Evolutionary conservation across 805 yeast genomes (phyloP).

Genomic region (Nakazawaea anatomiae): DNA sequence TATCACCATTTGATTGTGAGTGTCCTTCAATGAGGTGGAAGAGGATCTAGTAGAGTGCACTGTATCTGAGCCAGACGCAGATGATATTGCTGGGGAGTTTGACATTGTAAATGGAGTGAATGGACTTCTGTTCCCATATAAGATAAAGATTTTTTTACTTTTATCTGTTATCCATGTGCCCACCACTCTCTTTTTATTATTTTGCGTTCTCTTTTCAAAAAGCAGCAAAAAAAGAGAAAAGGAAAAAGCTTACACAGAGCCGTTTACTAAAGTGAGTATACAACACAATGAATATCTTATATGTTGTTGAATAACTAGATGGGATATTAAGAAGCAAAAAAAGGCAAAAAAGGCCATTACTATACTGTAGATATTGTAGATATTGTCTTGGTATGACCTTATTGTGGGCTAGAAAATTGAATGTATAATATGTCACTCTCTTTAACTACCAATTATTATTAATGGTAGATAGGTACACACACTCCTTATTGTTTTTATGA

Average conservation of each 20-base stretch:
- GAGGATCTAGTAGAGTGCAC: background rate
- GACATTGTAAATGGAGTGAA: background rate
- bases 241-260: background rate
- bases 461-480: too few relatives aligned
- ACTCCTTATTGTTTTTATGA: too few relatives aligned
- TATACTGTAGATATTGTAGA: too few relatives aligned
- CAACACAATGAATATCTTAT: too few relatives aligned
- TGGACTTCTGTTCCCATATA: background rate
- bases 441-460: too few relatives aligned
- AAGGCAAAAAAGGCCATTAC: too few relatives aligned
- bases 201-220: background rate
- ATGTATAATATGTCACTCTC: too few relatives aligned
- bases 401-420: too few relatives aligned
- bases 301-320: too few relatives aligned
- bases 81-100: background rate
- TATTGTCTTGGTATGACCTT: too few relatives aligned
- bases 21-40: background rate
- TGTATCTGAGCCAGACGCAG: background rate
- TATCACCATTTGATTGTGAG: background rate
- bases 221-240: background rate
- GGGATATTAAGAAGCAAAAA: too few relatives aligned
- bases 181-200: too few relatives aligned
- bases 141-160: background rate
- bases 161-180: background rate
- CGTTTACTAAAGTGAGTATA: background rate